Evolutionary conservation across 345 rosid genomes (phyloP), one percentile per base, ranked within the genome.

Genomic region (Anacardium occidentale): DNA sequence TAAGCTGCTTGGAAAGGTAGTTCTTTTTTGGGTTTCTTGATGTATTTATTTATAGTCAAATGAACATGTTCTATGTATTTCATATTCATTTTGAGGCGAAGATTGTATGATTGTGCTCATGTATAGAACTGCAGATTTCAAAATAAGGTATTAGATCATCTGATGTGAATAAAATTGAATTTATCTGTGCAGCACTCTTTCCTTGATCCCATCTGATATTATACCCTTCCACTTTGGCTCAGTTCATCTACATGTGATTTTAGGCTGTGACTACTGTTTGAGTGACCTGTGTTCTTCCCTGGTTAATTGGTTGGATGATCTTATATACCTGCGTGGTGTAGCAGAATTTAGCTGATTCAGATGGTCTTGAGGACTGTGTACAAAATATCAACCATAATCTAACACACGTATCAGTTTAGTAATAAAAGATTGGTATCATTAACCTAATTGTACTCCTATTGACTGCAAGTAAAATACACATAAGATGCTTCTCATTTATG

Each of bases 1-100:
- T 62, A 84, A 92, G 85, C 45, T 72, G 73, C 89, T 94, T 40
- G 97, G 97, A 62, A 90, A 89, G 98, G 97, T 94, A 85, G 68
- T 21, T 3, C 18, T 51, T 15, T 58, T 48, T 7, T 44, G 4
- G 45, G 29, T 47, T 56, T 52, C 24, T 67, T 60, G 13, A 20
- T 21, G 26, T 18, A 44, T 47, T 70, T 55, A 13, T n/a, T 72
- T 50, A n/a, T n/a, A n/a, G n/a, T 34, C 1, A 34, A 7, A 34
- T 44, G 0, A 42, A 45, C 40, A 24, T 54, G 20, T 48, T 37
- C 3, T 59, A 5, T 37, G 10, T 60, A 22, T 51, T 53, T 53
- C 22, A 70, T 48, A 32, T 29, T 57, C 47, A 21, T 34, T 68
- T 15, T 68, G 72, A 4, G 32, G 5, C 40, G 62, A 68, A 37